These are phyloP conservation scores for Colletotrichum agaves DNA, from an alignment of 2,329 filamentous ascomycete species.

Conservation along the genomic window DNA sequence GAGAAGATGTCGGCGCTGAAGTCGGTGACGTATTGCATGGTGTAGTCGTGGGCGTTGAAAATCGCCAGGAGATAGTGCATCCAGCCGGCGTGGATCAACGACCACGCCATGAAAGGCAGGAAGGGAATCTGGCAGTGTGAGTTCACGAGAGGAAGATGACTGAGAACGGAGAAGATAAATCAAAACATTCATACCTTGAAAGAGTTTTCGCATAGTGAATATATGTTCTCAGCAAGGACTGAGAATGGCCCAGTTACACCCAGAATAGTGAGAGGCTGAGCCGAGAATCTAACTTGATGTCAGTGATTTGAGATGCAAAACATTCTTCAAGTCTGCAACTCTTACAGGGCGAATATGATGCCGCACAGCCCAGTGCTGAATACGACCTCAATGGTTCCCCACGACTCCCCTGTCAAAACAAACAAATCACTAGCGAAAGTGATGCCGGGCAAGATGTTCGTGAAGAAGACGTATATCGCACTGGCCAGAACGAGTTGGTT, in stretches of 20 bases:
- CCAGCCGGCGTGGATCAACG: conserved; percentile 73
- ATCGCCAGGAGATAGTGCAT: conserved; percentile 72
- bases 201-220: conserved; percentile 63
- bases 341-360: conserved; percentile 68
- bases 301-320: neutral
- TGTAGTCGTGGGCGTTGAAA: conserved; percentile 76
- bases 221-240: conserved; percentile 74
- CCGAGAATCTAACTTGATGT: conserved; percentile 54
- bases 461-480: conserved; percentile 74
- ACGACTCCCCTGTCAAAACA: conserved; percentile 69
- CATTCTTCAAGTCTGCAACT: neutral
- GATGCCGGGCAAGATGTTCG: conserved; percentile 73
- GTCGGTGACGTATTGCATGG: conserved; percentile 75
- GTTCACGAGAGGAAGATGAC: neutral
- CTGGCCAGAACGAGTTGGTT: conserved; percentile 73
- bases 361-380: conserved; percentile 74
- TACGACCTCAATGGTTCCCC: conserved; percentile 75
- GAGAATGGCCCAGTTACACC: conserved; percentile 75
- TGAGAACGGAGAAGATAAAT: no score
- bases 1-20: conserved; percentile 76
- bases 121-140: conserved; percentile 61
- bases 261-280: conserved; percentile 72
- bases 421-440: conserved; percentile 75
- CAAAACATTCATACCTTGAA: conserved; percentile 57
- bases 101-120: conserved; percentile 76